Evolutionary conservation across 2,329 filamentous ascomycete species (phyloP).

Genomic region (Aplosporella prunicola): DNA sequence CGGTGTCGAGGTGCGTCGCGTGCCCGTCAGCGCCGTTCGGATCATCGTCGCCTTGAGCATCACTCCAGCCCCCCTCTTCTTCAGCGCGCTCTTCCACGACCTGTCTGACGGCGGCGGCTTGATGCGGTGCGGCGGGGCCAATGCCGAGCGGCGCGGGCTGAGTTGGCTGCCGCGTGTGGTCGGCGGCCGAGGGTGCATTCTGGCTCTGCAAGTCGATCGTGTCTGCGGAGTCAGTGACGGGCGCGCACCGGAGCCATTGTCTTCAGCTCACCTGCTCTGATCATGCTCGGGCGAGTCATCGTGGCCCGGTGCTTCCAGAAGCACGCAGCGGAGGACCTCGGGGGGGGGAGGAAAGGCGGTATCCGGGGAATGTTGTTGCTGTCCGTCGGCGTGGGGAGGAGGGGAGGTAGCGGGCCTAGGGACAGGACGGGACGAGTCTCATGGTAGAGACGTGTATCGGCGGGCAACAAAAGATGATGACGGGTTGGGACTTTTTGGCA

Average conservation of each 20-base stretch:
- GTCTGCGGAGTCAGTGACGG: constrained; percentile 48
- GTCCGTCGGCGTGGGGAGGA: no score
- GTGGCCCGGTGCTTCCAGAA: no score
- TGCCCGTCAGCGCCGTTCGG: constrained; percentile 54
- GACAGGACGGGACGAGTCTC: no score
- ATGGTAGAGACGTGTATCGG: no score
- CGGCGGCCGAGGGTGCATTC: constrained; percentile 71
- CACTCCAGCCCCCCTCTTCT: constrained; percentile 51
- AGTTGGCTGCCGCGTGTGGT: constrained; percentile 55
- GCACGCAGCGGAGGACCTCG: no score
- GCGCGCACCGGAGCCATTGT: background rate
- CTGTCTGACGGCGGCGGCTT: constrained; percentile 74
- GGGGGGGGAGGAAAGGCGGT: no score
- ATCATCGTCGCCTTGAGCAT: constrained; percentile 23
- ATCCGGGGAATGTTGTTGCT: no score
- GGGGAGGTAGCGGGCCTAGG: no score
- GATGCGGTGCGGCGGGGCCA: constrained; percentile 62
- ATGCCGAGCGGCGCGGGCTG: constrained; percentile 43
- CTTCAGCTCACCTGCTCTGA: constrained; percentile 42
- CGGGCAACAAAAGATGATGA: no score
- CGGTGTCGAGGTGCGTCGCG: constrained; percentile 18
- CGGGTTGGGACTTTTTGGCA: no score
- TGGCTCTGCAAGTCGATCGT: constrained; percentile 90
- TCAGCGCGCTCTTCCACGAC: constrained; percentile 63
- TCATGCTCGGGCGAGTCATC: constrained; percentile 49